Base-by-base conservation (phyloP, 495 filamentous ascomycete genomes). In the Baudoinia panamericana region DNA sequence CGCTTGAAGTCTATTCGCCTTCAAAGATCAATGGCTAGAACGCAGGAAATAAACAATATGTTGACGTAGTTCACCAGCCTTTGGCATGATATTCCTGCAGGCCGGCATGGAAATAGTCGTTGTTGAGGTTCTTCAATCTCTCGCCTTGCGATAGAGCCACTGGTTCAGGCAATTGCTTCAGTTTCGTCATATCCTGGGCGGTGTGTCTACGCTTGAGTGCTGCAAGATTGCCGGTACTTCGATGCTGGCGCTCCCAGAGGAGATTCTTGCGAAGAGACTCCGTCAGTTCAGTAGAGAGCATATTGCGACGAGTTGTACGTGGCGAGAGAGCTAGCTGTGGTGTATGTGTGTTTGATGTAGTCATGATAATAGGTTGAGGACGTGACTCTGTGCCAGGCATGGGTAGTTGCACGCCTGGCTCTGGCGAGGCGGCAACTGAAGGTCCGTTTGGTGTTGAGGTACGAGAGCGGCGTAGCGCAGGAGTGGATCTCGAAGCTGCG, bases 251-350 rank as follows among this genome's bases (percentile, higher is more conserved):
- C 52, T 88, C 82, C 78, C 80, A 85, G 11, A 88, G 65, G n/a
- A 88, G 67, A 43, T 85, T 75, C 48, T 75, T 74, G 15, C 82
- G 72, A 12, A 88, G 67, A 21, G 81, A 85, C 51, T 83, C 79
- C 3, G 82, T 84, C 47, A 99, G 66, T 62, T 99, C 90, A 18
- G 84, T 87, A 24, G 84, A 78, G 40, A 99, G 73, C 90, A 99
- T 99, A 61, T 99, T 93, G 30, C 88, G 73, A 31, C 92, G 76
- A 0, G 92, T 99, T 0, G 92, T 94, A 42, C 84, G 73, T 0
- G 90, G 90, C 5, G 90, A 95, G 26, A 84, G 63, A 4, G 78
- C 74, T 16, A 69, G 69, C 41, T 74, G 74, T 43, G 79, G 76
- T 15, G 77, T 73, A 35, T 71, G 69, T 45, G 55, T 63, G 39